Evolutionary conservation across 148 eudicot genomes (phyloP).

Genomic region (Gaultheria prostrata): DNA sequence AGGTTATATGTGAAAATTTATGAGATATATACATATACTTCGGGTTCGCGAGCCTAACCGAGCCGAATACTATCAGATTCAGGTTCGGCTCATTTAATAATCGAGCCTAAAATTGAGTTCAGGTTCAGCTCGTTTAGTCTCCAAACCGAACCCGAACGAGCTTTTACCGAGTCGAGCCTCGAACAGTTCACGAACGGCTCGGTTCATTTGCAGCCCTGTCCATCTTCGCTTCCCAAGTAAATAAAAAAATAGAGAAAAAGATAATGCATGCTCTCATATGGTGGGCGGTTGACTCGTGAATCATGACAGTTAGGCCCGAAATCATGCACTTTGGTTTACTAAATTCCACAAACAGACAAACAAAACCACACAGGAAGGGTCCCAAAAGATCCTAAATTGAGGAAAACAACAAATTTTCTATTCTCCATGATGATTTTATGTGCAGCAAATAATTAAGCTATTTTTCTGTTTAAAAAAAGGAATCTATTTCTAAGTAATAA

Average conservation of each 20-base stretch:
- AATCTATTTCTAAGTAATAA: too few species aligned
- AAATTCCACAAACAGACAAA: conserved; percentile 17
- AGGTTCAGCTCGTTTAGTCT: too few species aligned
- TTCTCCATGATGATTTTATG: conserved; percentile 6
- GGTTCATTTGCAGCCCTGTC: neutral
- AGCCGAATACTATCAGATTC: too few species aligned
- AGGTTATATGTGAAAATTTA: too few species aligned
- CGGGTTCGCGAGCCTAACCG: too few species aligned
- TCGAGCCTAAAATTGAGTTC: too few species aligned
- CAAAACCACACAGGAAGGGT: conserved; percentile 15
- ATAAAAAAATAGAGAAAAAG: neutral
- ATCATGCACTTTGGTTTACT: neutral
- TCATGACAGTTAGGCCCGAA: neutral
- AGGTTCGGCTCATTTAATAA: too few species aligned
- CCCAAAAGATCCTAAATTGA: conserved; percentile 11
- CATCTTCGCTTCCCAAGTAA: neutral
- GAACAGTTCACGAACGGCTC: too few species aligned
- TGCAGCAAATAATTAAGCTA: neutral
- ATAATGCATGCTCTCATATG: neutral
- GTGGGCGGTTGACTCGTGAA: neutral
- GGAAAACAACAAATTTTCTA: conserved; percentile 1
- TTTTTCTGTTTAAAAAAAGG: too few species aligned
- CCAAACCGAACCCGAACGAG: too few species aligned
- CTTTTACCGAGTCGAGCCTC: too few species aligned
- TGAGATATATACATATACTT: too few species aligned